These are phyloP conservation scores for Eucalyptus cloeziana DNA, from an alignment of 345 rosid species.

Conservation along the genomic window DNA sequence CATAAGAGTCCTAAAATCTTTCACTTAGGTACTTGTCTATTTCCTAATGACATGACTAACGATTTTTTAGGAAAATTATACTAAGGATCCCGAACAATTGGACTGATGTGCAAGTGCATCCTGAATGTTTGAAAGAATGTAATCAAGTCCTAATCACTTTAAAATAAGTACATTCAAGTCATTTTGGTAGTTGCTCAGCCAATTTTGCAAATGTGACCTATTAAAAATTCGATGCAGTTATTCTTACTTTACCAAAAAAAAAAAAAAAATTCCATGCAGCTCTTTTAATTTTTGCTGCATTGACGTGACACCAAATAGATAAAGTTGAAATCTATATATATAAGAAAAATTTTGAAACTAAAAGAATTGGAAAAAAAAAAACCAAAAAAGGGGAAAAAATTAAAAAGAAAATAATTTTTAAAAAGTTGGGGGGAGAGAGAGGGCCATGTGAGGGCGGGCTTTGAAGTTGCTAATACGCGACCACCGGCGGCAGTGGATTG, in stretches of 20 bases:
- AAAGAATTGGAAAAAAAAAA: not conserved
- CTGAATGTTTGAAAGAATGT: not conserved
- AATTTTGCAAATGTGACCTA: not conserved
- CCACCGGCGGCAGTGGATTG: not conserved
- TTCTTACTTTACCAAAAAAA: no score
- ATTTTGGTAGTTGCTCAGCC: accelerated
- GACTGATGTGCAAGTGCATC: not conserved
- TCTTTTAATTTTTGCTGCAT: not conserved
- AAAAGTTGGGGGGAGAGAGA: not conserved
- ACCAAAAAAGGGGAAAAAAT: not conserved
- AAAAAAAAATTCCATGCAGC: accelerated
- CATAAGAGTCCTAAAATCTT: not conserved
- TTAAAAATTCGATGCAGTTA: not conserved
- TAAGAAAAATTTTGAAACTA: no score
- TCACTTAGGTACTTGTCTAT: not conserved
- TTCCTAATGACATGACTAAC: not conserved
- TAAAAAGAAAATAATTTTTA: not conserved
- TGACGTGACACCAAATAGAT: no score
- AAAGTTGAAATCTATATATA: not conserved
- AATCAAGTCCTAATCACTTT: not conserved
- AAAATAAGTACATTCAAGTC: not conserved
- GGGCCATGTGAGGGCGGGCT: not conserved
- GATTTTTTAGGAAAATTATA: not conserved
- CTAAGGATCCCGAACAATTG: not conserved
- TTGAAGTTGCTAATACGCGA: not conserved